Base-by-base conservation (phyloP, 2,329 filamentous ascomycete species). In the Elsinoe arachidis region DNA sequence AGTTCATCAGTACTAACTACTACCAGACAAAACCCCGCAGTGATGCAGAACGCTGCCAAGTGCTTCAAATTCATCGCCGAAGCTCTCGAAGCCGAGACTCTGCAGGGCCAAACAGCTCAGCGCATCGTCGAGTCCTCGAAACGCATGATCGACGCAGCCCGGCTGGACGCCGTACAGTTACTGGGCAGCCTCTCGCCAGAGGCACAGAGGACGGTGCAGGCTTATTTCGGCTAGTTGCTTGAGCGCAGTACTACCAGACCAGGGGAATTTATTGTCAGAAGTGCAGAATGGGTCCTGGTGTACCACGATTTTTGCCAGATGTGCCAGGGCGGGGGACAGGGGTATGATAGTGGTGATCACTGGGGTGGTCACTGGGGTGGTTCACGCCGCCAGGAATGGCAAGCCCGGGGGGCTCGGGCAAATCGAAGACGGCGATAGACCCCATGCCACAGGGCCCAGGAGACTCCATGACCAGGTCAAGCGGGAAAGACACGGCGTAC, bases 31-130 rank as follows among this genome's bases (percentile, higher is more conserved):
- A 88, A 96, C 67, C 88, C 89, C 0, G 84, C 83, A 12, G 88
- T 96, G 47, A 78, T 90, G 66, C 77, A 79, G 61, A 87, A 93
- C 69, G 85, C 89, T 5, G 82, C 82, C 63, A 90, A 90, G 70
- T 81, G 91, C 59, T 97, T 99, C 69, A 82, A 86, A 23, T 87
- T 84, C 66, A 88, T 97, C 57, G 89, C 86, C 23, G 86, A 95
- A 70, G 92, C 91, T 17, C 83, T 99, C 12, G 92, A 96, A 68
- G 87, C 89, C 5, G 90, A 96, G 68, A 92, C 91, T 15, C 78
- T 99, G 39, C 88, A 91, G 68, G 91, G 91, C 17, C 84, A 90
- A 68, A 90, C 87, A 17, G 89, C 88, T 23, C 81, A 78, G 60
- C 84, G 86, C 60, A 87, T 96, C 58, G 88, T 90, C 33, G 78